Conservation (phyloP, 495 filamentous ascomycete species). For the Lasiosphaeria ovina region DNA sequence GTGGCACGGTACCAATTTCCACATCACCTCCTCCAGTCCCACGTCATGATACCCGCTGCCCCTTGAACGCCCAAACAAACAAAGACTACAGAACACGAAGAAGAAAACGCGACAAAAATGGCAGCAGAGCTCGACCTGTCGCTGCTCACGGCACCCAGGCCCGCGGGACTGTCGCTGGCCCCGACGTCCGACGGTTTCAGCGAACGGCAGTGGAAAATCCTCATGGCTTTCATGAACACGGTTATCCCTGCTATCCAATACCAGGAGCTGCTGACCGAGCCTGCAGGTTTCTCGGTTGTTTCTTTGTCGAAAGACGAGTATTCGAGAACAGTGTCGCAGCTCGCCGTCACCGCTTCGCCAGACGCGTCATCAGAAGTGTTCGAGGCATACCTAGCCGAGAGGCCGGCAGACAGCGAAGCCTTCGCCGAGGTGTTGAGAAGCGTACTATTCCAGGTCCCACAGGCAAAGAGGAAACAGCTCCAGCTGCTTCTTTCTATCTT, state of each 20-base stretch:
- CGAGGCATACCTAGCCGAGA: slow-evolving; percentile 35
- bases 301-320: slow-evolving; percentile 16
- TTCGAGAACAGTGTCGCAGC: slow-evolving; percentile 6
- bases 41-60: too few species aligned
- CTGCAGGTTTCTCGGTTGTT: background rate
- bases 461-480: slow-evolving; percentile 27
- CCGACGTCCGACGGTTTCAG: background rate
- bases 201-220: slow-evolving; percentile 16
- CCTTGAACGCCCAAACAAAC: too few species aligned
- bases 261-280: slow-evolving; percentile 3
- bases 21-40: too few species aligned
- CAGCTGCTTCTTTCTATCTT: slow-evolving; percentile 29
- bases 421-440: slow-evolving; percentile 27
- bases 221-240: slow-evolving; percentile 25
- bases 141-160: background rate
- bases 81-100: too few species aligned
- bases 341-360: slow-evolving; percentile 14
- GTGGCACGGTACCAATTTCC: too few species aligned
- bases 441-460: slow-evolving; percentile 25
- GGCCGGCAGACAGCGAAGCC: slow-evolving; percentile 27
- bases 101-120: too few species aligned
- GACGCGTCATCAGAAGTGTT: slow-evolving; percentile 24
- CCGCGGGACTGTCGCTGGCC: background rate
- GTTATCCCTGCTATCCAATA: slow-evolving; percentile 15
- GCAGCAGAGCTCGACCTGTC: background rate